Conservation (phyloP, 2,329 filamentous ascomycete genomes). For the Scytalidium sp. region DNA sequence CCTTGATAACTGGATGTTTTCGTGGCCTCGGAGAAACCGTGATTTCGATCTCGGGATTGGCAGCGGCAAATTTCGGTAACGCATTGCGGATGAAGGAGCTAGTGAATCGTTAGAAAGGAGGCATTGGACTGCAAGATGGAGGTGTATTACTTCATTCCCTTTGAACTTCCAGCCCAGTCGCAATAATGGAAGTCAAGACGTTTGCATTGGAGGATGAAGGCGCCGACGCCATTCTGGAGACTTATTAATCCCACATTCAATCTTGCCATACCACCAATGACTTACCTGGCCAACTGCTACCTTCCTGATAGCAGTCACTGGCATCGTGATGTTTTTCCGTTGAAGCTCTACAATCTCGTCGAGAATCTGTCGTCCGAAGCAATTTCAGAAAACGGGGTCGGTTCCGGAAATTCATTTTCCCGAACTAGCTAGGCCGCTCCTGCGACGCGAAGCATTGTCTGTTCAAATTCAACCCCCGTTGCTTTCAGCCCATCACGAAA, state of each 20-base stretch:
- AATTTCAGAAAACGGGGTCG: not conserved
- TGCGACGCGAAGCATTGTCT: not conserved
- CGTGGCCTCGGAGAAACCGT: constrained; percentile 85
- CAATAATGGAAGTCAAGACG: constrained; percentile 95
- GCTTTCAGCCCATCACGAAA: not conserved
- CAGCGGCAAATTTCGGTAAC: constrained; percentile 73
- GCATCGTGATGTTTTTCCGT: constrained; percentile 35
- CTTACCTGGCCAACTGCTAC: constrained; percentile 53
- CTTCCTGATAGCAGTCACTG: constrained; percentile 50
- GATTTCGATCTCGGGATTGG: constrained; percentile 88
- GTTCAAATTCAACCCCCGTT: not conserved
- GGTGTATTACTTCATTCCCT: constrained; percentile 77
- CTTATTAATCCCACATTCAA: constrained; percentile 10
- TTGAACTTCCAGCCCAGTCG: constrained; percentile 90
- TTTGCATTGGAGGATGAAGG: constrained; percentile 97
- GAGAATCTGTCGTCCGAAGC: not conserved
- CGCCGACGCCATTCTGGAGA: constrained; percentile 88
- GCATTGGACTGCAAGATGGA: constrained; percentile 7
- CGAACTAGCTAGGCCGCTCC: not conserved
- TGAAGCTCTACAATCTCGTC: not conserved
- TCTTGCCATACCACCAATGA: not conserved
- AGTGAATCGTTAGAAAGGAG: constrained; percentile 6
- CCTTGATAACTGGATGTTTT: constrained; percentile 84
- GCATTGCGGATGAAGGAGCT: constrained; percentile 79
- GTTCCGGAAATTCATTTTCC: not conserved